Conservation (phyloP, 495 filamentous ascomycete genomes). For the Penicillium subrubescens region DNA sequence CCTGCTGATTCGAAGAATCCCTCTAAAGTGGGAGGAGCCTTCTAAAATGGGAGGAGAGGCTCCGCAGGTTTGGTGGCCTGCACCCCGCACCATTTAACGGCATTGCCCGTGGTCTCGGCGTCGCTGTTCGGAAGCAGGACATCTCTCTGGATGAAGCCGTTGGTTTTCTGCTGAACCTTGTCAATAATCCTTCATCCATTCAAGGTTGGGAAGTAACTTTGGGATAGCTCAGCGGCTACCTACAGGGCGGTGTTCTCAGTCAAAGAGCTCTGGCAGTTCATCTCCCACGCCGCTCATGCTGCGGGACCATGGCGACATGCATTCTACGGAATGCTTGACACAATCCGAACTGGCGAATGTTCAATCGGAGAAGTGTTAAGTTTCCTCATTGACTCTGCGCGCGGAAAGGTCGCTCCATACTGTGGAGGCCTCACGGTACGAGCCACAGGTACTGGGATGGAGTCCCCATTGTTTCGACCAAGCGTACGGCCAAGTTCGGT, state of each 20-base stretch:
- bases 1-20: not conserved
- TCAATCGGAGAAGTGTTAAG: not conserved
- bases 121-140: not conserved
- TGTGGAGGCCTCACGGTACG: not conserved
- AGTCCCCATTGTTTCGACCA: not conserved
- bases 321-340: constrained; percentile 3
- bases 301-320: constrained; percentile 1
- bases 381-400: not conserved
- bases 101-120: not conserved
- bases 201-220: not conserved
- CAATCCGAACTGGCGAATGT: not conserved
- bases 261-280: not conserved
- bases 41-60: not conserved
- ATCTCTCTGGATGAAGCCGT: not conserved
- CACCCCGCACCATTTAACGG: not conserved
- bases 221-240: not conserved
- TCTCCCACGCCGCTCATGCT: not conserved
- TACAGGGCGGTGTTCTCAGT: not conserved
- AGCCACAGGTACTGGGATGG: not conserved
- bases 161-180: constrained; percentile 2
- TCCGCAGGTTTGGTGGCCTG: not conserved
- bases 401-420: not conserved
- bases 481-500: not conserved
- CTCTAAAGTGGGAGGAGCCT: not conserved
- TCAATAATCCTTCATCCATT: not conserved